These are phyloP conservation scores for Aspergillus sp. DNA, from an alignment of 2,329 filamentous ascomycete genomes.

Conservation along the genomic window DNA sequence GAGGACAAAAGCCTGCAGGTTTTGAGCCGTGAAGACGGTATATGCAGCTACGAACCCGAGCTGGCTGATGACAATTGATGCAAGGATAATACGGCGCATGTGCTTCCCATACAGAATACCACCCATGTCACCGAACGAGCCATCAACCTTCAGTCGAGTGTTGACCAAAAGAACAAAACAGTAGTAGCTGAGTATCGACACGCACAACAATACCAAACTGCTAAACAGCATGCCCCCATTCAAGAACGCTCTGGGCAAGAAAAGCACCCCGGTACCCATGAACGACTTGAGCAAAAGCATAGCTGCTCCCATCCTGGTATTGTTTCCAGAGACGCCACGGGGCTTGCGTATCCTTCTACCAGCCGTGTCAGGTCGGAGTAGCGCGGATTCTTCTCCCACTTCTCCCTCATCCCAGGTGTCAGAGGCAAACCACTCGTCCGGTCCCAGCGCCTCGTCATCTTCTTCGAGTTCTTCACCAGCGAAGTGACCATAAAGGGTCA, in stretches of 20 bases:
- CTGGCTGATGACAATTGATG: conserved; percentile 90
- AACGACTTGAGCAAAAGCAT: conserved; percentile 92
- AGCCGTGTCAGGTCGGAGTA: conserved; percentile 60
- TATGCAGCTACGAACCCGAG: conserved; percentile 92
- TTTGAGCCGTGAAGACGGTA: conserved; percentile 94
- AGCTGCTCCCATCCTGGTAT: conserved; percentile 68
- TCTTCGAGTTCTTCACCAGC: conserved; percentile 95
- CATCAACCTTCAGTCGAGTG: conserved; percentile 74
- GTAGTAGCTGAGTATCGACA: conserved; percentile 86
- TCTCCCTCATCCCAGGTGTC: conserved; percentile 62
- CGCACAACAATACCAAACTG: conserved; percentile 76
- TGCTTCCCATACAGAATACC: conserved; percentile 82
- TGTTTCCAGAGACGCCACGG: conserved; percentile 65
- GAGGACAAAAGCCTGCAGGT: conserved; percentile 86
- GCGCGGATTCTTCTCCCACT: conserved; percentile 77
- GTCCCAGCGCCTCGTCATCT: conserved; percentile 79
- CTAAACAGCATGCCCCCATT: conserved; percentile 98
- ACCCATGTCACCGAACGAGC: conserved; percentile 97
- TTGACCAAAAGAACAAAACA: conserved; percentile 91
- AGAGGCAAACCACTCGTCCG: conserved; percentile 86
- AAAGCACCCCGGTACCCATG: conserved; percentile 90
- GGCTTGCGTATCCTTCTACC: conserved; percentile 63
- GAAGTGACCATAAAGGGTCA: conserved; percentile 93
- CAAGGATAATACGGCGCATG: conserved; percentile 80
- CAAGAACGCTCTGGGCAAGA: conserved; percentile 83